phyloP scores from a whole-genome alignment of 768 basidiomycete genomes.

The Termitomyces sp. region DNA sequence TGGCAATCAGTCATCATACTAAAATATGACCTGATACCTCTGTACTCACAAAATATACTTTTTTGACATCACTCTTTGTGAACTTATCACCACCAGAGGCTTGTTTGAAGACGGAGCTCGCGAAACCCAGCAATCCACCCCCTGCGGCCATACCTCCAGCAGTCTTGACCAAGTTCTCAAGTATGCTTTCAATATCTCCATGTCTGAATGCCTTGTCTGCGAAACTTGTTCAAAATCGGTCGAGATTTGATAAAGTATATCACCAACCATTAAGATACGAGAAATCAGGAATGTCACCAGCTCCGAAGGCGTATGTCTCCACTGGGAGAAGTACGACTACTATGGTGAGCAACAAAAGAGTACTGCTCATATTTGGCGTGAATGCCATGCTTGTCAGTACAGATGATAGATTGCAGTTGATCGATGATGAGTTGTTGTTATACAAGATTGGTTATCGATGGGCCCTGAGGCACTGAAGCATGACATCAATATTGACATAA shows the following conservation, averaged over 20 bases:
- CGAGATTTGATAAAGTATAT: background rate
- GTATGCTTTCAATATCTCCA: slow-evolving; percentile 70
- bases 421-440: background rate
- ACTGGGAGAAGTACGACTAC: slow-evolving; percentile 38
- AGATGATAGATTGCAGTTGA: slow-evolving; percentile 2
- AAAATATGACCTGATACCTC: background rate
- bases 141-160: slow-evolving; percentile 40
- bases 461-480: background rate
- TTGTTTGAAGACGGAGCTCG: slow-evolving; percentile 36
- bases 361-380: slow-evolving; percentile 21
- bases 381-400: slow-evolving; percentile 18
- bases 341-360: slow-evolving; percentile 30
- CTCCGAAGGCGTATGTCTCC: slow-evolving; percentile 47
- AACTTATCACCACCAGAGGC: slow-evolving; percentile 55
- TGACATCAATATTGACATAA: background rate
- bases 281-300: slow-evolving; percentile 70
- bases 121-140: slow-evolving; percentile 46
- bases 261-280: slow-evolving; percentile 55
- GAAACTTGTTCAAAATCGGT: background rate
- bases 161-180: slow-evolving; percentile 53
- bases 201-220: slow-evolving; percentile 69
- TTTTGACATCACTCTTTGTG: slow-evolving; percentile 58
- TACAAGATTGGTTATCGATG: slow-evolving; percentile 9
- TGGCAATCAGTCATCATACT: background rate
- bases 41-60: slow-evolving; percentile 53